Evolutionary conservation across 2,329 filamentous ascomycete genomes (phyloP).

Genomic region (Alternaria brassicicola): DNA sequence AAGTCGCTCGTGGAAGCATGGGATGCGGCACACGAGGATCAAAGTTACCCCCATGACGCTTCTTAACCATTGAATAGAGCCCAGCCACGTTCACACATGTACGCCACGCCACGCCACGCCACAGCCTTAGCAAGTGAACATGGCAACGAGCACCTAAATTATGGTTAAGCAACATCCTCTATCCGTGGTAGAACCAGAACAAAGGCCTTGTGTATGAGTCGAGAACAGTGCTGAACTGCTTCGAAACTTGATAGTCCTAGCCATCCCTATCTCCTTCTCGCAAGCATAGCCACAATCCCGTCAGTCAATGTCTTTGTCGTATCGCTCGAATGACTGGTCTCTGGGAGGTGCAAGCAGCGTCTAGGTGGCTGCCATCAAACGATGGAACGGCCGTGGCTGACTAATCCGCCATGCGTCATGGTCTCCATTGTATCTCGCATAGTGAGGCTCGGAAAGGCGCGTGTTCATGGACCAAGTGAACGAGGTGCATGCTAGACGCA

Average conservation of each 20-base stretch:
- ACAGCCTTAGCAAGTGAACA: neutral
- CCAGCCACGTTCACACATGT: neutral
- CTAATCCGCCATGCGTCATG: neutral
- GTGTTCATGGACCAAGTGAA: neutral
- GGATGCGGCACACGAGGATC: neutral
- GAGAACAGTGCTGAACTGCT: neutral
- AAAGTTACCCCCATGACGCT: neutral
- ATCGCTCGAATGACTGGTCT: slow-evolving; percentile 6
- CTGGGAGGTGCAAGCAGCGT: neutral
- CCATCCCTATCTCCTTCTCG: neutral
- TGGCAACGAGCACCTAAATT: neutral
- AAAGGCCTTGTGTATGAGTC: slow-evolving; percentile 8
- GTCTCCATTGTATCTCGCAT: no score
- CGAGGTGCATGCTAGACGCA: neutral
- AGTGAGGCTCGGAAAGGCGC: neutral
- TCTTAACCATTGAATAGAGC: neutral
- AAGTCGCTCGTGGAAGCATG: neutral
- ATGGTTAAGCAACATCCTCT: neutral
- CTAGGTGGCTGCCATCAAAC: neutral
- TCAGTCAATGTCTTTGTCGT: slow-evolving; percentile 20
- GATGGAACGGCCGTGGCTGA: neutral
- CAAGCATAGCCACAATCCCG: slow-evolving; percentile 10
- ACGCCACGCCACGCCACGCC: neutral
- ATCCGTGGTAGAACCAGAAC: neutral
- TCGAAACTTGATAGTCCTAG: neutral